Evolutionary conservation across 1,284 basidiomycete species (phyloP), one percentile per base, ranked within the genome.

Genomic region (Moesziomyces parantarcticus): DNA sequence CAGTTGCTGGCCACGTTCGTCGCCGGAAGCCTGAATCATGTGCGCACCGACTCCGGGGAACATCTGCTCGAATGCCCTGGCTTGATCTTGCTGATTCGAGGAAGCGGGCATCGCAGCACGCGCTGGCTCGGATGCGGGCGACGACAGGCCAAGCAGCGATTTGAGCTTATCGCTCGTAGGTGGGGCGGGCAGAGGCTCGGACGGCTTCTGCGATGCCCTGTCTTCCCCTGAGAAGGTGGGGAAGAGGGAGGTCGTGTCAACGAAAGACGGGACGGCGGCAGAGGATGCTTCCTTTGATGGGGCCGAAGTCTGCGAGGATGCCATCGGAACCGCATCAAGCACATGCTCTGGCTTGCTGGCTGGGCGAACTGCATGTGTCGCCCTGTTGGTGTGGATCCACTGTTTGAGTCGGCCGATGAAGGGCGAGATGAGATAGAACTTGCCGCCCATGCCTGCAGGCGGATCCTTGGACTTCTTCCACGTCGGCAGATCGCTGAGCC

Each of bases 341-440:
- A 50, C 23, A 1, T 58, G 49, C 22, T 59, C 61, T 11, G 45
- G 23, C 46, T 45, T 56, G 29, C 36, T 44, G 20, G 43, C 52
- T 3, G 74, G 70, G 32, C 60, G 70, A 23, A 55, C 43, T 1
- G 76, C 54, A 40, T 79, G 76, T 14, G 70, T 60, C 26, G 77
- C 64, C 60, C 76, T 78, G 58, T 83, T 77, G 26, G 68, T 59
- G 36, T 74, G 58, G 26, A 83, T 82, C 82, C 82, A 83, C 44
- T 77, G 78, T 53, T 77, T 80, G 22, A 83, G 54, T 4, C 79
- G 72, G 26, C 72, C 76, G 62, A 98, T 93, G 86, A 99, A 98
- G 1, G 96, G 96, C 3, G 93, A 90, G 50, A 99, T 94, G 78
- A 97, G 88, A 86, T 97, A 99, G 85, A 97, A 98, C 82, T 93